phyloP scores from a whole-genome alignment of 1,284 basidiomycete species.

The Ganoderma resinaceum region DNA sequence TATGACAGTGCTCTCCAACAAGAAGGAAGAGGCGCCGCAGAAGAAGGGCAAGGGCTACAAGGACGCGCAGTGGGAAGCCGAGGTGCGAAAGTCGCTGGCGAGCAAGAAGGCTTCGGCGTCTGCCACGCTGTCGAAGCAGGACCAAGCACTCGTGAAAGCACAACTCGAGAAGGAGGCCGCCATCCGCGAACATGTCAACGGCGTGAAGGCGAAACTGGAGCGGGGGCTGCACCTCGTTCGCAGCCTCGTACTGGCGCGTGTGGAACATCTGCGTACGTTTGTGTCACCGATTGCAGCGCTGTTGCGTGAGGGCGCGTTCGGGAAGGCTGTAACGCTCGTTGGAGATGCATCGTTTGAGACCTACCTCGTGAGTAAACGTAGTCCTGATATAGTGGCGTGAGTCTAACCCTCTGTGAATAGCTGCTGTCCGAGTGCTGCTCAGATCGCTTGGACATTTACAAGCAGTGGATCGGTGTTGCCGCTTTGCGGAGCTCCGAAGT shows the following conservation, averaged over 20 bases:
- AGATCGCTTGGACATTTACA: conserved; percentile 71
- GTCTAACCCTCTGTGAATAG: conserved; percentile 44
- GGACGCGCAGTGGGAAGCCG: conserved; percentile 92
- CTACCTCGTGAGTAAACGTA: conserved; percentile 67
- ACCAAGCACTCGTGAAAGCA: conserved; percentile 78
- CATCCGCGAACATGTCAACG: conserved; percentile 65
- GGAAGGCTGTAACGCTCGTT: conserved; percentile 62
- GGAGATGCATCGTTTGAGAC: conserved; percentile 72
- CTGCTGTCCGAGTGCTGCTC: conserved; percentile 71
- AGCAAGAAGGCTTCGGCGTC: conserved; percentile 65
- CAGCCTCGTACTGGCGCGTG: conserved; percentile 66
- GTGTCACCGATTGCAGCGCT: conserved; percentile 66
- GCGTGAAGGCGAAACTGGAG: conserved; percentile 60
- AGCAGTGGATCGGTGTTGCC: conserved; percentile 81
- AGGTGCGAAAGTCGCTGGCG: conserved; percentile 85
- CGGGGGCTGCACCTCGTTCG: conserved; percentile 75
- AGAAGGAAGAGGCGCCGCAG: conserved; percentile 56
- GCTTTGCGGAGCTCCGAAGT: conserved; percentile 77
- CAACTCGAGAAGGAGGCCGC: conserved; percentile 83
- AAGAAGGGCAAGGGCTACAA: conserved; percentile 89
- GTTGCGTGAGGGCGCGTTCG: conserved; percentile 71
- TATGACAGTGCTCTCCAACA: conserved; percentile 67
- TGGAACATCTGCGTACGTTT: conserved; percentile 62
- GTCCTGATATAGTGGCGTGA: conserved; percentile 4
- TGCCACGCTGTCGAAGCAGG: conserved; percentile 79